Evolutionary conservation across 2,329 filamentous ascomycete genomes (phyloP), one percentile per base, ranked within the genome.

Genomic region (Diaporthe sp.): DNA sequence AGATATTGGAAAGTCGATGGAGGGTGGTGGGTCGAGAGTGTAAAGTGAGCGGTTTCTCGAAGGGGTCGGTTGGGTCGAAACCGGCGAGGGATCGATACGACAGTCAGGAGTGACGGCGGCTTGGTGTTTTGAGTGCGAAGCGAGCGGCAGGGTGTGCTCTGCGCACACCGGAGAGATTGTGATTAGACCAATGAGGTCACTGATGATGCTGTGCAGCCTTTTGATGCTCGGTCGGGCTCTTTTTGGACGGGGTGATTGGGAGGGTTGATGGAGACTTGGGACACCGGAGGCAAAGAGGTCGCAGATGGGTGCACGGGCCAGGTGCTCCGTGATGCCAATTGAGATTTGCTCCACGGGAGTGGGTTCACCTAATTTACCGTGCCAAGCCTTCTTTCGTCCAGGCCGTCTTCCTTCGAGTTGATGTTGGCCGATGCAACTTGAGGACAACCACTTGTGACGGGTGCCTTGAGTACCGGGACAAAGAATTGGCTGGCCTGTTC

Each of bases 261-360:
- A 55, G 57, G 57, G 38, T 54, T 52, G 61, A 69, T 60, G 71
- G 60, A 35, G 61, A 57, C 35, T 38, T 67, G 33, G 58, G 60
- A 66, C n/a, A n/a, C 35, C 38, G 13, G 35, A 73, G 50, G 57
- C 50, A 71, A 64, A 74, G 73, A 67, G 73, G 73, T 58, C 47
- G 73, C 69, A 72, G 69, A 22, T 19, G 28, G 28, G 61, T 30
- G 69, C 69, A 64, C 74, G 69, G 61, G 35, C 28, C 52, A 58
- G 28, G 38, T 35, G 33, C 61, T 75, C 70, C 50, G 71, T 69
- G 71, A 73, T 72, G 69, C 73, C 40, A 47, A 57, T 58, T 58
- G 52, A 74, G 68, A 74, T 74, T 72, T 57, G 69, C 69, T 74
- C 74, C 74, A 73, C 55, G 40, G 58, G 40, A 64, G 70, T 72